Conservation (phyloP, 139 green algal genomes). For the Micractinium conductrix region DNA sequence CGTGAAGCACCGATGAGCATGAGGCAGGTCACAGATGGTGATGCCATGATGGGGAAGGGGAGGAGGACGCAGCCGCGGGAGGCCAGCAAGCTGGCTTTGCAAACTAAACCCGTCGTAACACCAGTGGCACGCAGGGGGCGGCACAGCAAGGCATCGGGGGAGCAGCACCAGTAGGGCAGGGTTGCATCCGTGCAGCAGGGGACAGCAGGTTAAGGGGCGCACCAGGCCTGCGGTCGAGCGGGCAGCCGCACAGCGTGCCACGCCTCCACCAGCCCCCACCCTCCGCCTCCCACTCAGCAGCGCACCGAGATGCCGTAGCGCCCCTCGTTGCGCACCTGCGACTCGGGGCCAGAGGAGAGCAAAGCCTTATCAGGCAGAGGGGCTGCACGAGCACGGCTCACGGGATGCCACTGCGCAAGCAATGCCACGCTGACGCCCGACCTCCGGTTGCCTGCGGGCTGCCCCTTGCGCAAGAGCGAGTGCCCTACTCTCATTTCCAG, state of each 20-base stretch:
- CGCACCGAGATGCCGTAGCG: constrained; percentile 20
- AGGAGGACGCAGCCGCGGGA: too few species aligned
- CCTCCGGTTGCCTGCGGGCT: neutral
- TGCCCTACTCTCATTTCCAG: neutral
- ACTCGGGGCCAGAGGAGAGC: neutral
- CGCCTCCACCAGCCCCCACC: neutral
- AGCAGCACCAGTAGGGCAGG: neutral
- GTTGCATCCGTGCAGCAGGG: neutral
- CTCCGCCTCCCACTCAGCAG: too few species aligned
- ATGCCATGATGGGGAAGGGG: too few species aligned
- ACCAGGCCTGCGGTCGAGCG: neutral
- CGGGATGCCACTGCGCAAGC: neutral
- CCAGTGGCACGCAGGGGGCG: too few species aligned
- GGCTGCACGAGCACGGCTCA: neutral
- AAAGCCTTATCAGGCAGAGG: neutral
- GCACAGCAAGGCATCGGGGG: too few species aligned
- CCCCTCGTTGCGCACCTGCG: constrained; percentile 32
- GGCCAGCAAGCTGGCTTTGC: too few species aligned
- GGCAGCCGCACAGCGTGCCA: neutral
- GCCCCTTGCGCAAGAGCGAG: neutral
- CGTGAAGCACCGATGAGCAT: too few species aligned
- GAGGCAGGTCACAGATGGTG: too few species aligned
- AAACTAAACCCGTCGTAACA: too few species aligned
- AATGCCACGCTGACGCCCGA: neutral
- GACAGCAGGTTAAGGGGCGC: too few species aligned